phyloP scores from a whole-genome alignment of 2,329 filamentous ascomycete genomes.

The Aspergillus brasiliensis region DNA sequence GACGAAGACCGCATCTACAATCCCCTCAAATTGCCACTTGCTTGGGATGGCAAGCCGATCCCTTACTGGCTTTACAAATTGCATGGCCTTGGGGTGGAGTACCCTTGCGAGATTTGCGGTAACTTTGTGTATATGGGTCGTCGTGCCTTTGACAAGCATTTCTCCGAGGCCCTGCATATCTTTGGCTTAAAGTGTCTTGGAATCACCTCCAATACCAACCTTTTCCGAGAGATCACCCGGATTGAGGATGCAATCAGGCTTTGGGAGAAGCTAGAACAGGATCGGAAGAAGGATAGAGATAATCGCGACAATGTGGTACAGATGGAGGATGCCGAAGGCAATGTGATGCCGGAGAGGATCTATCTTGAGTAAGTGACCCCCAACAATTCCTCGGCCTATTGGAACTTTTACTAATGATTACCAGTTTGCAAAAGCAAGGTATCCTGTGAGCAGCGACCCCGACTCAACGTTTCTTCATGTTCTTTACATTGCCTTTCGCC shows the following conservation, averaged over 20 bases:
- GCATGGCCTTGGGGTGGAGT: conserved; percentile 92
- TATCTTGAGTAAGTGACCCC: conserved; percentile 70
- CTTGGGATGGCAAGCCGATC: conserved; percentile 98
- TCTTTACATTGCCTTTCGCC: conserved; percentile 13
- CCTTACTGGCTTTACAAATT: conserved; percentile 99
- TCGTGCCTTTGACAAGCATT: conserved; percentile 96
- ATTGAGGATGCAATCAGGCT: conserved; percentile 87
- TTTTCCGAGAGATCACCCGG: conserved; percentile 91
- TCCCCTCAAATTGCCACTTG: conserved; percentile 89
- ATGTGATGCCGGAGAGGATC: conserved; percentile 99
- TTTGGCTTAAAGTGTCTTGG: conserved; percentile 93
- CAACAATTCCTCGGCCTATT: background rate
- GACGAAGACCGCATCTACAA: conserved; percentile 93
- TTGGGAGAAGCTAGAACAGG: conserved; percentile 90
- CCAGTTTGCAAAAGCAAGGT: conserved; percentile 79
- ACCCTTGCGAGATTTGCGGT: conserved; percentile 93
- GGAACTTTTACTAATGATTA: conserved; percentile 25
- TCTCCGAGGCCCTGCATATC: conserved; percentile 89
- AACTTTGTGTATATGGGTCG: conserved; percentile 99
- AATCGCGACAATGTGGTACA: conserved; percentile 85
- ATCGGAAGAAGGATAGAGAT: conserved; percentile 75
- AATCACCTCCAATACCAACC: conserved; percentile 77
- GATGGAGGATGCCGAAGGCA: conserved; percentile 97
- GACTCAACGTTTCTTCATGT: background rate
- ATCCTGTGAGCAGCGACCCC: conserved; percentile 59